Percentiles rank a stretch among this genome's conserved stretches.
Conservation (phyloP, 2,329 filamentous ascomycete genomes). For the Claviceps spartinae region DNA sequence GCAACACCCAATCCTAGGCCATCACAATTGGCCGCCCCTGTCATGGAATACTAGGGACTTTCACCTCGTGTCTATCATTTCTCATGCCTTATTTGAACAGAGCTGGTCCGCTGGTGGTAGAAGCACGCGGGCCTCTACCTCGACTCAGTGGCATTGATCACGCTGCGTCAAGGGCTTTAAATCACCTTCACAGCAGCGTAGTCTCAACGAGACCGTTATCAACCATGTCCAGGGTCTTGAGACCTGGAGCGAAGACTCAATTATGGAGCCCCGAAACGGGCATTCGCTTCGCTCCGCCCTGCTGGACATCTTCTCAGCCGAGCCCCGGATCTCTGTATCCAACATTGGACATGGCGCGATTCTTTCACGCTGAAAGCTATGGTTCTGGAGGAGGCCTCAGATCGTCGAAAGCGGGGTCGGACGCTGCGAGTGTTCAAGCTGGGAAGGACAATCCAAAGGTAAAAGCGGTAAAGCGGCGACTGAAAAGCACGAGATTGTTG, state of each 20-base stretch:
- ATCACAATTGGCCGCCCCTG: constrained; percentile 9
- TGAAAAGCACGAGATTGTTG: not conserved
- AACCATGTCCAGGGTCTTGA: constrained; percentile 7
- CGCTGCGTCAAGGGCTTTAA: not conserved
- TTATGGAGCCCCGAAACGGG: constrained; percentile 19
- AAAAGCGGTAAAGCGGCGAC: not conserved
- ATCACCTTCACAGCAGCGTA: not conserved
- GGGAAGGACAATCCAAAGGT: not conserved
- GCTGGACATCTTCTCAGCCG: constrained; percentile 8
- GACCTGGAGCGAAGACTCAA: constrained; percentile 4
- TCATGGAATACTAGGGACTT: constrained; percentile 5
- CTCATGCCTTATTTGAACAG: constrained; percentile 11
- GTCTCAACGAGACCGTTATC: not conserved
- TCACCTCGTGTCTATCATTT: not conserved
- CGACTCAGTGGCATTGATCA: not conserved
- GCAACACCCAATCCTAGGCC: constrained; percentile 3
- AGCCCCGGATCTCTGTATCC: constrained; percentile 12
- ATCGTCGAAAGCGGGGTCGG: not conserved
- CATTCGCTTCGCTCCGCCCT: constrained; percentile 15
- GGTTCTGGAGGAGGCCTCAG: not conserved
- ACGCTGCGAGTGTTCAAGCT: not conserved
- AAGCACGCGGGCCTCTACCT: constrained; percentile 13
- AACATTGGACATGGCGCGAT: constrained; percentile 13
- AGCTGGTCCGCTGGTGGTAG: constrained; percentile 10
- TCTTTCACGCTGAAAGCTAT: constrained; percentile 10